These are phyloP conservation scores for Trypanosoma scelopori DNA, from an alignment of 208 protist species.

Conservation along the genomic window DNA sequence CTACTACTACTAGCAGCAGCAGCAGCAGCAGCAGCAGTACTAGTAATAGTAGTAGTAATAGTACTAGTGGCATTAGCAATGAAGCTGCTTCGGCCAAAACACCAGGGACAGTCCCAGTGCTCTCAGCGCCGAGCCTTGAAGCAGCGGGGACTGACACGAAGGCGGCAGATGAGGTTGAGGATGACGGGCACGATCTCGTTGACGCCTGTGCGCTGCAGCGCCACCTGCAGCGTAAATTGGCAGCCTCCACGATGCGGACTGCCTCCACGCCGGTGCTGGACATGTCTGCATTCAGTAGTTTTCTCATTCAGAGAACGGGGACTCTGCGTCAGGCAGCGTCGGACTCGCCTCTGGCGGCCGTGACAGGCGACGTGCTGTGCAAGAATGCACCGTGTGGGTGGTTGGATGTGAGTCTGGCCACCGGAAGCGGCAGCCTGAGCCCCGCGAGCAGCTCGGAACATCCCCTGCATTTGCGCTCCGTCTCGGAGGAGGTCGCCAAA, in stretches of 20 bases:
- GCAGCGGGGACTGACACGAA: background rate
- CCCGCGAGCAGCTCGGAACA: background rate
- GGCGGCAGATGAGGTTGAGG: background rate
- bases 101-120: background rate
- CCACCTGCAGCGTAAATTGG: constrained; percentile 59
- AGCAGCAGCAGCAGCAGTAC: too few relatives aligned
- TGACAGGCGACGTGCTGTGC: background rate
- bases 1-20: too few relatives aligned
- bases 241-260: constrained; percentile 13
- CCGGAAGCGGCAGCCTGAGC: background rate
- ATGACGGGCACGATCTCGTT: constrained; percentile 10
- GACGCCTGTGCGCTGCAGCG: constrained; percentile 62
- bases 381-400: background rate
- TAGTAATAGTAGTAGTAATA: constrained; percentile 5
- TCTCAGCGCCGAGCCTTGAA: background rate
- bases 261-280: background rate
- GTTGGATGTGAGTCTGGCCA: background rate
- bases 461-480: background rate
- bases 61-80: constrained; percentile 14
- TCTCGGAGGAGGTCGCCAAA: constrained; percentile 21
- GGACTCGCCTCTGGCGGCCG: background rate
- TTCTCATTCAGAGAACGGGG: background rate
- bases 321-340: background rate
- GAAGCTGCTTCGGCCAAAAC: background rate
- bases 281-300: background rate